Conservation (phyloP, 257 asterid genomes). For the Nemophila menziesii region DNA sequence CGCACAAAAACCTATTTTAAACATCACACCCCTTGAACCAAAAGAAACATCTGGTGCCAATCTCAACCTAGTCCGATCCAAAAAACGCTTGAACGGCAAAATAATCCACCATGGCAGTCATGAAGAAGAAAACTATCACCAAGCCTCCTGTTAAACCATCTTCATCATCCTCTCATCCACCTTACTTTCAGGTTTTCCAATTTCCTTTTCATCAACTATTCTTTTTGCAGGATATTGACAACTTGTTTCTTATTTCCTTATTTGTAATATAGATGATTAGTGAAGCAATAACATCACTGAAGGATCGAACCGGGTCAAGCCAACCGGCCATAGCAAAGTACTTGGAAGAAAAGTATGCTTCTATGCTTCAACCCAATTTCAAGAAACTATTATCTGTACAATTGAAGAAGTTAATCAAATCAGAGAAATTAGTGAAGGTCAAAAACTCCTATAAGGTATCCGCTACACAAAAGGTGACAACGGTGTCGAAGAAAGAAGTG, state of each 20-base stretch:
- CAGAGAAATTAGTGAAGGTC: conserved; percentile 31
- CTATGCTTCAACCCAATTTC: conserved; percentile 38
- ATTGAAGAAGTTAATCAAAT: conserved; percentile 39
- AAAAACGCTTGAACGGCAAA: background rate
- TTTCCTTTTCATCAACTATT: background rate
- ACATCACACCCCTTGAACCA: background rate
- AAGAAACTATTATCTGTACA: conserved; percentile 31
- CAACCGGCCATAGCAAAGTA: conserved; percentile 53
- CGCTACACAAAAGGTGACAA: conserved; percentile 16
- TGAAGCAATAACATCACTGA: conserved; percentile 46
- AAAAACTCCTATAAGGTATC: conserved; percentile 41
- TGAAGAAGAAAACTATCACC: conserved; percentile 20
- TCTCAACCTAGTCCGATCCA: background rate
- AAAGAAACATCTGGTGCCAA: conserved; percentile 13
- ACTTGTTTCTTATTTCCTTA: background rate
- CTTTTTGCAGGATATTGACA: background rate
- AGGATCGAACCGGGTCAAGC: conserved; percentile 50
- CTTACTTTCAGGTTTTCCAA: conserved; percentile 29
- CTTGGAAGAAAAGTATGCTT: conserved; percentile 29
- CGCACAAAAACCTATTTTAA: background rate
- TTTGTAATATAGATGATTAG: conserved; percentile 29
- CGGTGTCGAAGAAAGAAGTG: conserved; percentile 5
- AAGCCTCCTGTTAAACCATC: conserved; percentile 12
- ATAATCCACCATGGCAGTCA: conserved; percentile 20
- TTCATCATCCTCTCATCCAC: conserved; percentile 25